Percentiles rank a stretch among this genome's conserved stretches.
Evolutionary conservation across 257 asterid genomes (phyloP).

Genomic region (Craterostigma plantagineum): DNA sequence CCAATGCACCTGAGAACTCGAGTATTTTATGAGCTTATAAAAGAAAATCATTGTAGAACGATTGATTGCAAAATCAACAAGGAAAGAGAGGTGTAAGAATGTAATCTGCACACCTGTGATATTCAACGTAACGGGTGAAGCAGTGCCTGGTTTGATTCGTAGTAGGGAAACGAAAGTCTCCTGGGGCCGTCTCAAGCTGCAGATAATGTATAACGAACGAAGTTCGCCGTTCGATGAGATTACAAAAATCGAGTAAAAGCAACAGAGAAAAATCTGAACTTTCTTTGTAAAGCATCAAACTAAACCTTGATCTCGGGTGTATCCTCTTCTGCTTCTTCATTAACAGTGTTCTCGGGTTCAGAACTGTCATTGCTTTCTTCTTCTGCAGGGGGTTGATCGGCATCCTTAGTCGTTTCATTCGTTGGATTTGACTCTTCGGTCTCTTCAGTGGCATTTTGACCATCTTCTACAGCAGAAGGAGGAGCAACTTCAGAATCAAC

Average conservation of each 20-base stretch:
- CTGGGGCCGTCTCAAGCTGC: constrained; percentile 95
- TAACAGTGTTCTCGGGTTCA: constrained; percentile 28
- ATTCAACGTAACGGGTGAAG: constrained; percentile 85
- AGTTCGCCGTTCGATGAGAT: neutral
- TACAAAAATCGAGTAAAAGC: neutral
- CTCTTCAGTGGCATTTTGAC: constrained; percentile 22
- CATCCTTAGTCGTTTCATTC: constrained; percentile 18
- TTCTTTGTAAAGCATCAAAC: too few species aligned
- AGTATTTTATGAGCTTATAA: neutral
- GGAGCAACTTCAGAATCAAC: constrained; percentile 23
- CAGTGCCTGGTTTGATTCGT: constrained; percentile 94
- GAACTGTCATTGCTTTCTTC: constrained; percentile 33
- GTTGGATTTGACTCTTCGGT: constrained; percentile 28
- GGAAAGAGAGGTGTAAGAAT: neutral
- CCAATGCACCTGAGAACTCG: constrained; percentile 50
- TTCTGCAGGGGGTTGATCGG: constrained; percentile 8
- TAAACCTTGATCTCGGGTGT: constrained; percentile 64
- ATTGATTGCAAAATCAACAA: too few species aligned
- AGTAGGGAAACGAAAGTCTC: constrained; percentile 91
- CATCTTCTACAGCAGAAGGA: constrained; percentile 24
- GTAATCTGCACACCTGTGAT: constrained; percentile 44
- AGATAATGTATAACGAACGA: constrained; percentile 1
- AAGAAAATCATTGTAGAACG: too few species aligned
- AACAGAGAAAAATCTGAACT: neutral
- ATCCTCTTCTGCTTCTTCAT: constrained; percentile 38